Percentiles rank a stretch among this genome's conserved stretches.
These are phyloP conservation scores for Zygoascus ofunaensis DNA, from an alignment of 805 yeast genomes.

Conservation along the genomic window DNA sequence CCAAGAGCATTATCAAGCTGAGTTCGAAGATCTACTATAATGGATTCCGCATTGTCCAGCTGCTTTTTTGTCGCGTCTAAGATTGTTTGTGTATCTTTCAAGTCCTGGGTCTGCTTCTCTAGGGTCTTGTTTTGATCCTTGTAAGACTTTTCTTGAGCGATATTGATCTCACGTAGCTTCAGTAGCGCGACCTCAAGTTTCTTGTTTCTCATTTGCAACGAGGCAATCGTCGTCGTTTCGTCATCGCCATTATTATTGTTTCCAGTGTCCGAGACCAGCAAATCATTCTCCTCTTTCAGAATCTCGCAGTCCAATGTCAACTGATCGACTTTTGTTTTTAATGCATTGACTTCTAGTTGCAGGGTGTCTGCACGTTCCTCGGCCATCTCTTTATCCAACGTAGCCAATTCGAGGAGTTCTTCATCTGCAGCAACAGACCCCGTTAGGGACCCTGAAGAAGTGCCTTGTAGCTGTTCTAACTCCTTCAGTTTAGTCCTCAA, in stretches of 20 bases:
- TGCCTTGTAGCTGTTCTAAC: conserved; percentile 15
- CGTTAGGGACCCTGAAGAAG: too few relatives aligned
- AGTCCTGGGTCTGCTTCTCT: conserved; percentile 12
- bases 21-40: conserved; percentile 17
- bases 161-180: conserved; percentile 25
- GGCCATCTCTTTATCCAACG: conserved; percentile 30
- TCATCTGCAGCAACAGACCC: conserved; percentile 18
- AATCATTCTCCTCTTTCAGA: conserved; percentile 20
- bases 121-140: conserved; percentile 15
- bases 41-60: conserved; percentile 13
- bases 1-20: conserved; percentile 29
- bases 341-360: conserved; percentile 18
- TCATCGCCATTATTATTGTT: background rate
- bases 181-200: conserved; percentile 38
- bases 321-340: conserved; percentile 16
- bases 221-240: conserved; percentile 1
- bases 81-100: conserved; percentile 11
- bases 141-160: conserved; percentile 17
- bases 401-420: conserved; percentile 26
- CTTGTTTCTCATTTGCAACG: conserved; percentile 28
- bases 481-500: conserved; percentile 15
- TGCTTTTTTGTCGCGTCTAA: conserved; percentile 12
- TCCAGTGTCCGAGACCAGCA: conserved; percentile 7
- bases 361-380: conserved; percentile 26
- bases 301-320: conserved; percentile 22